Percentiles rank a stretch among this genome's conserved stretches.
These are phyloP conservation scores for Raphanus raphanistrum DNA, from an alignment of 345 rosid genomes.

Conservation along the genomic window DNA sequence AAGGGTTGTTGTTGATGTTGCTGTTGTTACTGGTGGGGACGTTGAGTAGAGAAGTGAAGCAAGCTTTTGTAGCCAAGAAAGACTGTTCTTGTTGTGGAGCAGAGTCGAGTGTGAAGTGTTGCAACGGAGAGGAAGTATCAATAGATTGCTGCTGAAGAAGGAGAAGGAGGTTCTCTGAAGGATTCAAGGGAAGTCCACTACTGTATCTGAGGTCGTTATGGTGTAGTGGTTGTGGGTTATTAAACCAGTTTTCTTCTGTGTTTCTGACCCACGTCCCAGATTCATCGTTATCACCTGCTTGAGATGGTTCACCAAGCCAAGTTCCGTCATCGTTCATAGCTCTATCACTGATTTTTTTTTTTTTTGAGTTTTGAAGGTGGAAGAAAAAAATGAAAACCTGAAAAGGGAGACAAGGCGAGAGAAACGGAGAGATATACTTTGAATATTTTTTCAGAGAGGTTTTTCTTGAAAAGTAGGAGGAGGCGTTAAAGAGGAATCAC, in stretches of 20 bases:
- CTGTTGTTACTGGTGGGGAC: slow-evolving; percentile 35
- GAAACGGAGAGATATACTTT: slow-evolving; percentile 24
- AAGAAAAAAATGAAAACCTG: slow-evolving; percentile 1
- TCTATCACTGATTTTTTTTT: too few relatives aligned
- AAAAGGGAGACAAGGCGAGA: slow-evolving; percentile 39
- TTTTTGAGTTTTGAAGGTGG: not conserved
- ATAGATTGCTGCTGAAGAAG: slow-evolving; percentile 46
- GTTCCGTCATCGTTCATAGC: slow-evolving; percentile 51
- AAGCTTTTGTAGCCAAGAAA: slow-evolving; percentile 49
- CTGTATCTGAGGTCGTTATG: slow-evolving; percentile 46
- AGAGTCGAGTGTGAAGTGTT: slow-evolving; percentile 52
- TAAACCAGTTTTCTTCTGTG: slow-evolving; percentile 65
- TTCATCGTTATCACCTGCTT: slow-evolving; percentile 27
- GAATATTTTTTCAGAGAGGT: slow-evolving; percentile 19
- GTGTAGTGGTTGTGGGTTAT: slow-evolving; percentile 21
- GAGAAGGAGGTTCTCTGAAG: slow-evolving; percentile 45
- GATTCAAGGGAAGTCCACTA: slow-evolving; percentile 37
- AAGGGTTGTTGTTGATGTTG: slow-evolving; percentile 42
- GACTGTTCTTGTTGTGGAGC: slow-evolving; percentile 40
- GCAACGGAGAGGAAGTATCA: slow-evolving; percentile 65
- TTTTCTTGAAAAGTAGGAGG: slow-evolving; percentile 4
- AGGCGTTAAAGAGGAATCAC: slow-evolving; percentile 42
- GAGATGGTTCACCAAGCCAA: slow-evolving; percentile 47
- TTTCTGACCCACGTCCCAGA: slow-evolving; percentile 51
- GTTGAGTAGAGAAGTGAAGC: slow-evolving; percentile 47